Conservation (phyloP, 768 basidiomycete species). For the Asterophora parasitica region DNA sequence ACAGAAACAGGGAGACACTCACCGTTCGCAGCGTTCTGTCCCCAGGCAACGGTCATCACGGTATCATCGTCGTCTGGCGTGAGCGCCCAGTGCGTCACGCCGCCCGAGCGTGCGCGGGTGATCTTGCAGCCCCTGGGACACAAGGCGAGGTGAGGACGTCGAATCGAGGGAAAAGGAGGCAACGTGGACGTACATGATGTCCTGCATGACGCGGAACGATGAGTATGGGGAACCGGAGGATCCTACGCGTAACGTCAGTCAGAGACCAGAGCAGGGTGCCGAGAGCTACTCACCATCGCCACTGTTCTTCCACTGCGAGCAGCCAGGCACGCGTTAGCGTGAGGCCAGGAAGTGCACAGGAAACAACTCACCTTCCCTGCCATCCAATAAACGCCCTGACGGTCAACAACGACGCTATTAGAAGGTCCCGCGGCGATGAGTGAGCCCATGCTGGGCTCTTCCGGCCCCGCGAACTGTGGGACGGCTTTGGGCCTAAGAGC, state of each 20-base stretch:
- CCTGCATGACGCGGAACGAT: constrained; percentile 80
- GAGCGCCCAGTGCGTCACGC: constrained; percentile 84
- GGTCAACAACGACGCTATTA: constrained; percentile 80
- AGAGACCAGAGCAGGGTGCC: no score
- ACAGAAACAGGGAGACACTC: constrained; percentile 5
- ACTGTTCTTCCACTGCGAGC: constrained; percentile 82
- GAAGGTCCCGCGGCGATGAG: constrained; percentile 76
- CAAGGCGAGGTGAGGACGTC: background rate
- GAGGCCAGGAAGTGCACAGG: background rate
- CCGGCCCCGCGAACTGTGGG: constrained; percentile 80
- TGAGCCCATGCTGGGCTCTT: constrained; percentile 56
- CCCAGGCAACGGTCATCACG: constrained; percentile 84
- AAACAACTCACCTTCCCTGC: constrained; percentile 60
- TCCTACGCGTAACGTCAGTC: constrained; percentile 37
- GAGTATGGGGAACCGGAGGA: constrained; percentile 90
- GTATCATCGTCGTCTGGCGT: constrained; percentile 68
- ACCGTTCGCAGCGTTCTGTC: constrained; percentile 86
- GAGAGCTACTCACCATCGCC: constrained; percentile 64
- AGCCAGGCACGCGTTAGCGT: background rate
- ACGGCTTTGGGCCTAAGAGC: constrained; percentile 76
- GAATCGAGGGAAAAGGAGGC: background rate
- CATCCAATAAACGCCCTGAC: constrained; percentile 84
- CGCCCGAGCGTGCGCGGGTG: constrained; percentile 64
- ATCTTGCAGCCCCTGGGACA: constrained; percentile 72
- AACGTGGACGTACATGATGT: constrained; percentile 61